Evolutionary conservation across 139 green algal genomes (phyloP).

Genomic region (Chlorella sp.): DNA sequence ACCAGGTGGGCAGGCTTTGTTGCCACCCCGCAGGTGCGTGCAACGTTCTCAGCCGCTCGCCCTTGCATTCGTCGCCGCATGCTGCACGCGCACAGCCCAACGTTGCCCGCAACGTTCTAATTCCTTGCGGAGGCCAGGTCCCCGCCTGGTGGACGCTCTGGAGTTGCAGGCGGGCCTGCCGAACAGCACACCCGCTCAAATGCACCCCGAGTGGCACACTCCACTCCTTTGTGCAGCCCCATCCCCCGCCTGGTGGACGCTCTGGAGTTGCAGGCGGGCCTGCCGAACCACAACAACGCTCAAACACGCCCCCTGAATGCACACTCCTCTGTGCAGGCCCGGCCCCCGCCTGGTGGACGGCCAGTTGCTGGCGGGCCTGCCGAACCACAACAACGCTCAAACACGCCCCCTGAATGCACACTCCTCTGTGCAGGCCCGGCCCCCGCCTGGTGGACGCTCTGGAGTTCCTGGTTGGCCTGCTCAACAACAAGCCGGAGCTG

Average conservation of each 20-base stretch:
- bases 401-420: not conserved
- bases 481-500: slow-evolving; percentile 59
- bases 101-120: too few species aligned
- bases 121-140: slow-evolving; percentile 65
- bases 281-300: too few species aligned
- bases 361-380: slow-evolving; percentile 79
- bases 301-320: not conserved
- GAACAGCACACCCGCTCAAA: too few species aligned
- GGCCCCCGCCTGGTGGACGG: slow-evolving; percentile 83
- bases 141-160: slow-evolving; percentile 82
- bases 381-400: slow-evolving; percentile 64
- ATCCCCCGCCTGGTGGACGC: slow-evolving; percentile 83
- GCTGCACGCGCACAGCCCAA: too few species aligned
- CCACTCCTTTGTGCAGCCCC: slow-evolving; percentile 37
- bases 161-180: slow-evolving; percentile 86
- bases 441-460: slow-evolving; percentile 84
- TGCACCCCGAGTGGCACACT: not conserved
- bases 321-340: slow-evolving; percentile 38
- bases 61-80: too few species aligned
- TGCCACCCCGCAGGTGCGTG: too few species aligned
- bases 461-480: slow-evolving; percentile 82
- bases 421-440: slow-evolving; percentile 53
- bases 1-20: too few species aligned
- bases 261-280: slow-evolving; percentile 81
- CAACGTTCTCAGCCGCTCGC: too few species aligned